Conservation (phyloP, 2,329 filamentous ascomycete species). For the Pezicula radicicola region DNA sequence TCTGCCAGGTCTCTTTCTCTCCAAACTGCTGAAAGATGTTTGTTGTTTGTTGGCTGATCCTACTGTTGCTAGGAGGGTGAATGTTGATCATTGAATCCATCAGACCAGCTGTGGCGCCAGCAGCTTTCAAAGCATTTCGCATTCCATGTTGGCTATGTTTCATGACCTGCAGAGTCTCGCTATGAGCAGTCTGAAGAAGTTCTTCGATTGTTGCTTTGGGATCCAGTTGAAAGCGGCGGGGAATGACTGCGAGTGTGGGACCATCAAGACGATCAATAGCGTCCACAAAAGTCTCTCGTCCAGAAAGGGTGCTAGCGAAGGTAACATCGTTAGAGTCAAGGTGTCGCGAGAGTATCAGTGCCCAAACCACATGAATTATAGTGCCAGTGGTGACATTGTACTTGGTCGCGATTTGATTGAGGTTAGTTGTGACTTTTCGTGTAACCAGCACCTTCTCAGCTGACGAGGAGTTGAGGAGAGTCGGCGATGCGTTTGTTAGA, state of each 20-base stretch:
- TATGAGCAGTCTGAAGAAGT: background rate
- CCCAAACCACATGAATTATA: background rate
- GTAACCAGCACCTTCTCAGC: background rate
- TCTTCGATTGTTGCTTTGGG: background rate
- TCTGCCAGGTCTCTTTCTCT: background rate
- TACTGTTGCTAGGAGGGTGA: background rate
- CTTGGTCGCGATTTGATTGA: background rate
- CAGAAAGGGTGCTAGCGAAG: conserved; percentile 1
- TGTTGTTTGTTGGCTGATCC: conserved; percentile 1
- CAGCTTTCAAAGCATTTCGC: conserved; percentile 1
- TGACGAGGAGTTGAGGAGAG: too few species aligned
- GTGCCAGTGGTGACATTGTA: background rate
- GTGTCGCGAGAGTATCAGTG: background rate
- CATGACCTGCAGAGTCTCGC: background rate
- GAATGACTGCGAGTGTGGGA: conserved; percentile 1
- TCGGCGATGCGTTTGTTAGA: too few species aligned
- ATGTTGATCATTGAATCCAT: conserved; percentile 5
- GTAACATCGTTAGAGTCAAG: background rate
- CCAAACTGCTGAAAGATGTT: too few species aligned
- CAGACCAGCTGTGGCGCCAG: background rate
- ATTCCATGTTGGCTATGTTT: background rate
- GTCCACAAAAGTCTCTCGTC: conserved; percentile 1
- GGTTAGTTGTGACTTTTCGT: background rate
- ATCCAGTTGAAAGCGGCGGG: background rate
- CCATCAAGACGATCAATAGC: conserved; percentile 1